Base-by-base conservation (phyloP, 768 basidiomycete genomes). In the Termitomyces sp. region DNA sequence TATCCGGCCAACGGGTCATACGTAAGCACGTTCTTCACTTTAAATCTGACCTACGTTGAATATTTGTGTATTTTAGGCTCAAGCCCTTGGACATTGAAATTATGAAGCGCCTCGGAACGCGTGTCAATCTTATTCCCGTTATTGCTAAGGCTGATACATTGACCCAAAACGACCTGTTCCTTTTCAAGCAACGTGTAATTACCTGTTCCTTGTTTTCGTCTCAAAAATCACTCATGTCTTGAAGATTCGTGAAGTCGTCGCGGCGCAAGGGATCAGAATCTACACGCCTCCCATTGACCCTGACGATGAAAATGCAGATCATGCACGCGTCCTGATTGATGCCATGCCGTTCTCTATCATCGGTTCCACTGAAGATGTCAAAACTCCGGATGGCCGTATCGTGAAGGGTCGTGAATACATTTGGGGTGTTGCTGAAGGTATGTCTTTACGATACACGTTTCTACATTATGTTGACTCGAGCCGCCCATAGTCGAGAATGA, bases 351-450 rank as follows among this genome's bases (percentile, higher is more conserved):
- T 98, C 79, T 97, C 95, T 22, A 98, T 99, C 73, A 98, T 99
- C 67, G 97, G 97, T 33, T 94, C 90, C 24, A 98, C 92, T 0
- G 87, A 95, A 68, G 96, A 99, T 63, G 96, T 99, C 48, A 83
- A 84, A 66, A 98, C 93, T 4, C 75, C 80, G 24, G 96, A 98
- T 69, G 97, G 97, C 12, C 85, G 94, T 57, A 74, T 84, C 34
- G 97, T 99, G 69, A 98, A 98, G 75, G 97, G 97, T 47, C 87
- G 97, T 66, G 92, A 98, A 73, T 99, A 99, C 70, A 85, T 96
- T 15, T 99, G 97, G 97, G 97, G 97, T 80, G 94, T 99, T n/a
- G 97, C 97, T 9, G 97, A 99, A 80, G 92, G 92, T 92, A 41
- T 50, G 79, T 73, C 10, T 51, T 20, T 53, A 31, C 9, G 12